Conservation (phyloP, 345 rosid genomes). For the Erysimum cheiranthoides region DNA sequence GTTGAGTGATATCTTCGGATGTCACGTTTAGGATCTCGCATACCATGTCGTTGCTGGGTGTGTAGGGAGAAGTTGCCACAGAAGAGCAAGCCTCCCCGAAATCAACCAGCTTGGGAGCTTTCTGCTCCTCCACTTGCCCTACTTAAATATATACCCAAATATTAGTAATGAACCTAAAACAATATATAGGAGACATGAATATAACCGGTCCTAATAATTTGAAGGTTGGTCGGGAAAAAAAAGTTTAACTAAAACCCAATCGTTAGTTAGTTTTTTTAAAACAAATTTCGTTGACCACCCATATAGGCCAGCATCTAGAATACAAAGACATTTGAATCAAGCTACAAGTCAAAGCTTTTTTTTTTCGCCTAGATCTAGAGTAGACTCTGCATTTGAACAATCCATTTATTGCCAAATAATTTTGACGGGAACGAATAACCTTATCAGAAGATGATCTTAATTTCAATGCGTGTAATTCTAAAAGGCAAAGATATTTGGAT, state of each 20-base stretch:
- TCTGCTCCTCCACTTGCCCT: slow-evolving; percentile 30
- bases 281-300: too few relatives aligned
- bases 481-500: background rate
- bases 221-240: too few relatives aligned
- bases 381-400: too few relatives aligned
- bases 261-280: too few relatives aligned
- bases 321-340: too few relatives aligned
- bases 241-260: too few relatives aligned
- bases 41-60: slow-evolving; percentile 49
- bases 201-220: too few relatives aligned
- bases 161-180: background rate
- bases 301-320: too few relatives aligned
- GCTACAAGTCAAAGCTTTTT: too few relatives aligned
- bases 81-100: slow-evolving; percentile 37
- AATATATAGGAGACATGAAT: background rate
- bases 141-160: background rate
- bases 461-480: background rate
- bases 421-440: too few relatives aligned
- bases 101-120: slow-evolving; percentile 33
- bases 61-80: slow-evolving; percentile 51
- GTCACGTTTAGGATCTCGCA: slow-evolving; percentile 49
- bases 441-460: background rate
- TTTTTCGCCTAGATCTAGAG: too few relatives aligned
- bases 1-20: slow-evolving; percentile 45
- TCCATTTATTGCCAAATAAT: too few relatives aligned